A percentile compares a stretch with the other conserved stretches of the same genome.
Evolutionary conservation across 2,329 filamentous ascomycete species (phyloP).

Genomic region (Bipolaris bicolor): DNA sequence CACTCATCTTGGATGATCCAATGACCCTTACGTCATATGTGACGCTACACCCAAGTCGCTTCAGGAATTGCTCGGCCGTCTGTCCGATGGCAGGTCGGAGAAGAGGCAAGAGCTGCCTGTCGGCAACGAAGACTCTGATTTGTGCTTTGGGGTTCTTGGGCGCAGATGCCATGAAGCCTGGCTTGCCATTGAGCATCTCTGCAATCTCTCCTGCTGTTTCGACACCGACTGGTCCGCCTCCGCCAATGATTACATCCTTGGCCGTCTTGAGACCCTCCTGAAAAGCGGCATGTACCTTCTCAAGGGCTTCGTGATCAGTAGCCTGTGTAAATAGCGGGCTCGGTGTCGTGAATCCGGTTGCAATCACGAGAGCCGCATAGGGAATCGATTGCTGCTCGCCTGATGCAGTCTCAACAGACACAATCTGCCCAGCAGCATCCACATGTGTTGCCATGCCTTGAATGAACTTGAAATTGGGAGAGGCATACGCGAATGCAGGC

Average conservation of each 20-base stretch:
- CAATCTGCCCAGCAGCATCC: slow-evolving; percentile 53
- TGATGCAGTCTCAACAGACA: slow-evolving; percentile 48
- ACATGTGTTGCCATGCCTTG: slow-evolving; percentile 58
- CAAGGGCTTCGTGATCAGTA: slow-evolving; percentile 38
- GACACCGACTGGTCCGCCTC: slow-evolving; percentile 58
- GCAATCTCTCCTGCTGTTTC: slow-evolving; percentile 59
- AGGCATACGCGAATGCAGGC: slow-evolving; percentile 59
- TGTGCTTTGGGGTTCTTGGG: slow-evolving; percentile 49
- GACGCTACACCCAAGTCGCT: slow-evolving; percentile 56
- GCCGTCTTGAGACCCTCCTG: slow-evolving; percentile 49
- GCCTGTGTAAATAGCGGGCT: slow-evolving; percentile 54
- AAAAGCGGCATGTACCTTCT: slow-evolving; percentile 45
- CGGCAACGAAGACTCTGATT: slow-evolving; percentile 55
- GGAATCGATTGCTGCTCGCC: slow-evolving; percentile 46
- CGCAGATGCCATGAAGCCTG: slow-evolving; percentile 44
- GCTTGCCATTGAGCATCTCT: slow-evolving; percentile 50
- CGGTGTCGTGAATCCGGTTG: slow-evolving; percentile 59
- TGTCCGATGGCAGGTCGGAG: slow-evolving; percentile 52
- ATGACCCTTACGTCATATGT: slow-evolving; percentile 49
- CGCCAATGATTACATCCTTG: slow-evolving; percentile 55
- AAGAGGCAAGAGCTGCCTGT: slow-evolving; percentile 53
- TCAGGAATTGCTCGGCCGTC: slow-evolving; percentile 56
- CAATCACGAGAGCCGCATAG: slow-evolving; percentile 63
- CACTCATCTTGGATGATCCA: slow-evolving; percentile 31
- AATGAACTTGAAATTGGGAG: slow-evolving; percentile 58